These are phyloP conservation scores for Zoysia matrella DNA, from an alignment of 202 grass and related monocot genomes.

Conservation along the genomic window DNA sequence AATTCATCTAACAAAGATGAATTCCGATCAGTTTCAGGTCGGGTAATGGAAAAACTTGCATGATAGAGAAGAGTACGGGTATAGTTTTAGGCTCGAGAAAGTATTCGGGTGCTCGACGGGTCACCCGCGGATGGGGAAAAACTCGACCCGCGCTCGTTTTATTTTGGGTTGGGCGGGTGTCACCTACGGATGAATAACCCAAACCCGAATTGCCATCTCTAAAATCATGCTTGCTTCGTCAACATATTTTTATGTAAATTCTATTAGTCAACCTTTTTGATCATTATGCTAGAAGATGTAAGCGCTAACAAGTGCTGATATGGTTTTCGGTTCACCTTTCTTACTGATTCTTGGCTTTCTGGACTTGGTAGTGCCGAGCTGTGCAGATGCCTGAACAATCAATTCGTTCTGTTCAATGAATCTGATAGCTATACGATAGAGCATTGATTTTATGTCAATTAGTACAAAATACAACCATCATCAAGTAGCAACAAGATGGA, in stretches of 20 bases:
- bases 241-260: background rate
- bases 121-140: no score
- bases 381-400: background rate
- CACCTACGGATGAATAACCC: no score
- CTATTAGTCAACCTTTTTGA: background rate
- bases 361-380: background rate
- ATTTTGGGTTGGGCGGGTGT: no score
- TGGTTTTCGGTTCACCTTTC: background rate
- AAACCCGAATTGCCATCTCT: no score
- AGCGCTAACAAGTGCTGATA: background rate
- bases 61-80: no score
- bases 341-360: background rate
- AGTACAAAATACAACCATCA: background rate
- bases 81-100: no score
- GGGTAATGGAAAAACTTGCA: no score
- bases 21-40: no score
- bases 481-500: background rate
- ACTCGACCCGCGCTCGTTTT: no score
- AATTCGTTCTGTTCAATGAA: background rate
- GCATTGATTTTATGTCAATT: background rate
- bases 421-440: background rate
- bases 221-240: background rate
- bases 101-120: no score
- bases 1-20: no score
- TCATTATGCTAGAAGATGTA: background rate